phyloP scores from a whole-genome alignment of 495 filamentous ascomycete species.

The Aspergillus olivimuriae region DNA sequence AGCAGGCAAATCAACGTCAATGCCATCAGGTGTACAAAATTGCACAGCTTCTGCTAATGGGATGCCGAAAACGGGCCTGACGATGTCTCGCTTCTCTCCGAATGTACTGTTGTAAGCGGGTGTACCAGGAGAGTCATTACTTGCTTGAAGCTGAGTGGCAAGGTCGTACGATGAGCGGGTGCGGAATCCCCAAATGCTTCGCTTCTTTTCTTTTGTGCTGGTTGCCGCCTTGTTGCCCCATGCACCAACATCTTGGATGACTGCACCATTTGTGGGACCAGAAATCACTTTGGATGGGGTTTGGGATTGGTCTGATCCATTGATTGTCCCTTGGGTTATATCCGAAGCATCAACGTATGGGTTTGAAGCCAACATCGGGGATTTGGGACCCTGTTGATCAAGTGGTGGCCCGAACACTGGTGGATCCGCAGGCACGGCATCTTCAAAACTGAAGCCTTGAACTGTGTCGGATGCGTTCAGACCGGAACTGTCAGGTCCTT shows the following conservation, averaged over 20 bases:
- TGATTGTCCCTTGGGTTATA: slow-evolving; percentile 15
- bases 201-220: slow-evolving; percentile 70
- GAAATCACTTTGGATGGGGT: slow-evolving; percentile 65
- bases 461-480: slow-evolving; percentile 45
- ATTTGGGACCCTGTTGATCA: slow-evolving; percentile 28
- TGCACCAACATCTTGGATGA: slow-evolving; percentile 77
- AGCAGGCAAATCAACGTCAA: slow-evolving; percentile 72
- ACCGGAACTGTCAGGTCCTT: slow-evolving; percentile 37
- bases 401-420: slow-evolving; percentile 54
- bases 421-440: slow-evolving; percentile 67
- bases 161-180: slow-evolving; percentile 58
- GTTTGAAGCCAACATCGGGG: slow-evolving; percentile 22
- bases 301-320: slow-evolving; percentile 14
- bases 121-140: slow-evolving; percentile 29
- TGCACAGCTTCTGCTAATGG: slow-evolving; percentile 81
- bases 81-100: slow-evolving; percentile 47
- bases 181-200: slow-evolving; percentile 91
- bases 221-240: slow-evolving; percentile 71
- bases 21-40: slow-evolving; percentile 64
- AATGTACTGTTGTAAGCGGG: slow-evolving; percentile 34
- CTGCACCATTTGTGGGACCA: slow-evolving; percentile 73
- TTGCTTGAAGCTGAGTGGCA: slow-evolving; percentile 31
- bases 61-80: slow-evolving; percentile 78
- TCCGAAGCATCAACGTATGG: slow-evolving; percentile 25
- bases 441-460: slow-evolving; percentile 78